Evolutionary conservation across 371 early-diverging fungal genomes (phyloP).

Genomic region (Zopfochytrium polystomum): DNA sequence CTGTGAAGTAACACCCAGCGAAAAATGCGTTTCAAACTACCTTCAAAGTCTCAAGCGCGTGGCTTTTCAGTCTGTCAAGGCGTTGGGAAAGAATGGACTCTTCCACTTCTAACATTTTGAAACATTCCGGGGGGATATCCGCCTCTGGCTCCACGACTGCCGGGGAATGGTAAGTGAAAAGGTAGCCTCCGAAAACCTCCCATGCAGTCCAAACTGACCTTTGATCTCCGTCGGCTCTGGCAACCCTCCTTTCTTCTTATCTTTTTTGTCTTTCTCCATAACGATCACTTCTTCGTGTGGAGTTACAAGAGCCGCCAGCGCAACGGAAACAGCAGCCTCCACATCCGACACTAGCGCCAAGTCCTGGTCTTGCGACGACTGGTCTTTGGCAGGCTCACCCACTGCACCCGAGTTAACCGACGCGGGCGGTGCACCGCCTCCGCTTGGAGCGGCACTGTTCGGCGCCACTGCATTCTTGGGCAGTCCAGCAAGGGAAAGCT

Average conservation of each 20-base stretch:
- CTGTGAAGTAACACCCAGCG: too few species aligned
- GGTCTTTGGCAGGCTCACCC: slow-evolving; percentile 35
- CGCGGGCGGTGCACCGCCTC: too few species aligned
- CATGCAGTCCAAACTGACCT: slow-evolving; percentile 17
- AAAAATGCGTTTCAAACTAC: slow-evolving; percentile 21
- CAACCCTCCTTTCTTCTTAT: slow-evolving; percentile 32
- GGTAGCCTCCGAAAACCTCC: neutral
- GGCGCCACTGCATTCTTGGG: too few species aligned
- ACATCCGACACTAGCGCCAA: slow-evolving; percentile 38
- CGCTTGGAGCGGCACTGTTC: too few species aligned
- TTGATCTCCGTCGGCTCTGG: slow-evolving; percentile 26
- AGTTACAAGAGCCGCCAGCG: slow-evolving; percentile 17
- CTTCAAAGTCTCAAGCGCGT: slow-evolving; percentile 39
- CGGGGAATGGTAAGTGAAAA: neutral
- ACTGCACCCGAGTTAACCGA: too few species aligned
- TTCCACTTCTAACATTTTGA: slow-evolving; percentile 40
- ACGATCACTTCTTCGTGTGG: slow-evolving; percentile 30
- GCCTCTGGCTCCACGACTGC: slow-evolving; percentile 28
- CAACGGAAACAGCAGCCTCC: slow-evolving; percentile 32
- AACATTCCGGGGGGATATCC: slow-evolving; percentile 40
- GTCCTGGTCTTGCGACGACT: slow-evolving; percentile 33
- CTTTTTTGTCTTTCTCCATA: slow-evolving; percentile 41
- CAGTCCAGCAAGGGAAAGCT: too few species aligned
- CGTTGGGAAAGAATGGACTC: slow-evolving; percentile 37
- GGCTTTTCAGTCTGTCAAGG: slow-evolving; percentile 40